phyloP scores from a whole-genome alignment of 2,329 filamentous ascomycete genomes.

The Aureobasidium vineae region DNA sequence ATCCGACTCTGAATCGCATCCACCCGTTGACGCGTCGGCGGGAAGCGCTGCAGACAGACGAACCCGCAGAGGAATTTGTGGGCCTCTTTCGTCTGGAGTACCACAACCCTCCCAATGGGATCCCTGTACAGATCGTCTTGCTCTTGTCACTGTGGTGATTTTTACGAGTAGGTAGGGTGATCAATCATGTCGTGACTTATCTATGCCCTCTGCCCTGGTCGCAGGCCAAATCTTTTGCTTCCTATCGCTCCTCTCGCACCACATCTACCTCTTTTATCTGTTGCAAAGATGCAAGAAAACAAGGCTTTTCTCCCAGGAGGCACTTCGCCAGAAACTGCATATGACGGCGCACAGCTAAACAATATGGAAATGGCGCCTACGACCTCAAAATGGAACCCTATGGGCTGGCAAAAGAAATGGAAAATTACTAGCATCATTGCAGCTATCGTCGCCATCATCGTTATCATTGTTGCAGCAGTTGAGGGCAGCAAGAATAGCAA shows the following conservation, averaged over 20 bases:
- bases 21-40: neutral
- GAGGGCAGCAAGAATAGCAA: slow-evolving; percentile 30
- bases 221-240: neutral
- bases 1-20: no score
- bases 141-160: slow-evolving; percentile 14
- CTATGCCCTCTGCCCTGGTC: slow-evolving; percentile 1
- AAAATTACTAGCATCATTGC: slow-evolving; percentile 29
- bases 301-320: slow-evolving; percentile 16
- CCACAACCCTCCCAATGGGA: slow-evolving; percentile 6
- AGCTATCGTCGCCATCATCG: slow-evolving; percentile 31
- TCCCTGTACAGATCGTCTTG: slow-evolving; percentile 11
- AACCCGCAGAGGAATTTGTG: no score
- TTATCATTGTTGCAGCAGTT: slow-evolving; percentile 35
- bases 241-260: neutral
- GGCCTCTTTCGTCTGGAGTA: neutral
- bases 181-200: slow-evolving; percentile 15
- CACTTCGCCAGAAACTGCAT: slow-evolving; percentile 9
- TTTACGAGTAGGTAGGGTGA: slow-evolving; percentile 16
- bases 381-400: slow-evolving; percentile 33
- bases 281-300: slow-evolving; percentile 13
- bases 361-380: slow-evolving; percentile 8
- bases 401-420: slow-evolving; percentile 32
- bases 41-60: slow-evolving; percentile 4
- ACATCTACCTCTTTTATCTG: neutral
- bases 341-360: neutral